Conservation (phyloP, 129 eudicot genomes). For the Artemisia tridentata region DNA sequence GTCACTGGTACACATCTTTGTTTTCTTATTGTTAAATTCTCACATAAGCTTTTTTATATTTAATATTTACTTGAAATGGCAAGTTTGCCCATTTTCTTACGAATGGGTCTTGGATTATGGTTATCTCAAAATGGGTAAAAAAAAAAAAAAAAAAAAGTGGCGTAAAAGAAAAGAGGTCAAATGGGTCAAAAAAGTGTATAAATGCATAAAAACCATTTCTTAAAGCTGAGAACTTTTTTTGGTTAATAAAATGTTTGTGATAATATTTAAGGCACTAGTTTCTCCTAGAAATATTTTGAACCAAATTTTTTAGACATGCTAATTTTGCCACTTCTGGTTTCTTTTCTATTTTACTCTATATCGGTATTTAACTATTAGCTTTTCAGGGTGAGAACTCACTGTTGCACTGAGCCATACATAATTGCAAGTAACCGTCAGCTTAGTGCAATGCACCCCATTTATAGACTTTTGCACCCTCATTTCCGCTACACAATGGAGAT, state of each 20-base stretch:
- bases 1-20: conserved; percentile 59
- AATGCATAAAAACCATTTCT: no score
- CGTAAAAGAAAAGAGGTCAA: no score
- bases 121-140: no score
- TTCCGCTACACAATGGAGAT: conserved; percentile 81
- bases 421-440: conserved; percentile 73
- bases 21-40: not conserved
- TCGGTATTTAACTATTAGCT: not conserved
- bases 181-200: no score
- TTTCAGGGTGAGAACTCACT: conserved; percentile 79
- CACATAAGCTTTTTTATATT: not conserved
- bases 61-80: not conserved
- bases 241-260: no score
- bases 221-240: no score
- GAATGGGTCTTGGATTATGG: no score
- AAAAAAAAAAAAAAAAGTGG: no score
- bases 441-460: conserved; percentile 72
- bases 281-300: not conserved
- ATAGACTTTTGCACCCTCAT: conserved; percentile 60
- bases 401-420: conserved; percentile 66
- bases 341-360: not conserved
- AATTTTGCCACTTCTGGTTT: not conserved
- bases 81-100: not conserved
- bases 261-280: no score
- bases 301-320: not conserved